Evolutionary conservation across 176 grass and related monocot genomes (phyloP), one percentile per base, ranked within the genome.

Genomic region (Dactylis glomerata): DNA sequence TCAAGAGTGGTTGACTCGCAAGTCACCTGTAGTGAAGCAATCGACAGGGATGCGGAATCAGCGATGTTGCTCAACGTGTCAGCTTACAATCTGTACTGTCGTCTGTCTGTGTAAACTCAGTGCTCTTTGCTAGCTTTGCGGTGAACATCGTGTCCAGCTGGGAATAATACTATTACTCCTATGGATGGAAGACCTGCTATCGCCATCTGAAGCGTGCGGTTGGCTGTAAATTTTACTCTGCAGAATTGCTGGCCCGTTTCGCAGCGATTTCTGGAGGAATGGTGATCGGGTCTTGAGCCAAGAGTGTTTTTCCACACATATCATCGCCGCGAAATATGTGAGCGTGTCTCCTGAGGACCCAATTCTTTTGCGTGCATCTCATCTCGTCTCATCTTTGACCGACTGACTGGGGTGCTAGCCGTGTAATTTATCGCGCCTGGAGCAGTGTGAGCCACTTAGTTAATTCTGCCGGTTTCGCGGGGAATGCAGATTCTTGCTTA

Each of bases 1-100:
- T 99, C 33, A 92, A 84, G 82, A 85, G 44, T 3, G 11, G 20
- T 27, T 93, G 76, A 86, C 50, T 58, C 26, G 0, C 2, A 20
- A 45, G 59, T 27, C 62, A 0, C 68, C 2, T 84, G 16, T 75
- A 68, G 46, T 3, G 10, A 76, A 20, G 68, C 77, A 2, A 16
- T 49, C 20, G 5, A 63, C 42, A 15, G 78, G 44, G 30, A 9
- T 1, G 7, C 3, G 34, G 45, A 79, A 22, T 46, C 52, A 64
- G n/a, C 0, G 51, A 6, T 56, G 28, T 85, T 1, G 36, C 45
- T 23, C 30, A 30, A 50, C 17, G 8, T 2, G 2, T 23, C 84
- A 46, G 22, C 73, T 51, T 55, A 34, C 30, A 0, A 31, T 54
- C 50, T 79, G 79, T 82, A 14, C 36, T 12, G 50, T n/a, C 69